phyloP scores from a whole-genome alignment of 441 rosid genomes.

The Croton laevigatus region DNA sequence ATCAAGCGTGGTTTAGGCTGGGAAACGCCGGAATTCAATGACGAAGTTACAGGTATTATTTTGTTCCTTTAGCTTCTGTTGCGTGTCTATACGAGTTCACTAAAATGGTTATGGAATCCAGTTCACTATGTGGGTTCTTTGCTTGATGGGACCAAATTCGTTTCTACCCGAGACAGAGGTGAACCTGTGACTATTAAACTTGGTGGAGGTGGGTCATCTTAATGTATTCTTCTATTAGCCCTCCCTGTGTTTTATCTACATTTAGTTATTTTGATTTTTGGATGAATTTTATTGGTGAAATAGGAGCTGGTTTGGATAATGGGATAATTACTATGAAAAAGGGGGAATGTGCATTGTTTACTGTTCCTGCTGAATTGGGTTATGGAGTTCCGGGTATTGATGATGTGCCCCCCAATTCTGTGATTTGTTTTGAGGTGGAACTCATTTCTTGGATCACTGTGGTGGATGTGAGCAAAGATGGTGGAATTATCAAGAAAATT shows the following conservation, averaged over 20 bases:
- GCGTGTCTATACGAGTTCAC: not conserved
- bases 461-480: slow-evolving; percentile 53
- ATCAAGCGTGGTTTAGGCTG: slow-evolving; percentile 44
- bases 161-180: slow-evolving; percentile 43
- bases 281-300: slow-evolving; percentile 33
- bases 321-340: slow-evolving; percentile 53
- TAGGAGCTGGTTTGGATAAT: slow-evolving; percentile 47
- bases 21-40: slow-evolving; percentile 58
- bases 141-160: slow-evolving; percentile 44
- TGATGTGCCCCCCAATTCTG: slow-evolving; percentile 43
- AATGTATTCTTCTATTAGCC: not conserved
- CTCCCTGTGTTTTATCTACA: not conserved
- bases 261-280: slow-evolving; percentile 1
- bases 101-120: slow-evolving; percentile 17
- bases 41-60: slow-evolving; percentile 44
- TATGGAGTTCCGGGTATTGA: slow-evolving; percentile 41
- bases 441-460: slow-evolving; percentile 53
- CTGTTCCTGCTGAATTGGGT: slow-evolving; percentile 47
- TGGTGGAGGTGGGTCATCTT: slow-evolving; percentile 40
- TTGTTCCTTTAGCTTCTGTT: not conserved
- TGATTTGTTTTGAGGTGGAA: slow-evolving; percentile 47
- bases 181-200: slow-evolving; percentile 44
- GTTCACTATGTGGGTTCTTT: slow-evolving; percentile 53
- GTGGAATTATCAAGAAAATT: slow-evolving; percentile 58
- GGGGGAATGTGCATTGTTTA: slow-evolving; percentile 54